Conservation (phyloP, 371 early-diverging fungal genomes). For the Funneliformis caledonium region DNA sequence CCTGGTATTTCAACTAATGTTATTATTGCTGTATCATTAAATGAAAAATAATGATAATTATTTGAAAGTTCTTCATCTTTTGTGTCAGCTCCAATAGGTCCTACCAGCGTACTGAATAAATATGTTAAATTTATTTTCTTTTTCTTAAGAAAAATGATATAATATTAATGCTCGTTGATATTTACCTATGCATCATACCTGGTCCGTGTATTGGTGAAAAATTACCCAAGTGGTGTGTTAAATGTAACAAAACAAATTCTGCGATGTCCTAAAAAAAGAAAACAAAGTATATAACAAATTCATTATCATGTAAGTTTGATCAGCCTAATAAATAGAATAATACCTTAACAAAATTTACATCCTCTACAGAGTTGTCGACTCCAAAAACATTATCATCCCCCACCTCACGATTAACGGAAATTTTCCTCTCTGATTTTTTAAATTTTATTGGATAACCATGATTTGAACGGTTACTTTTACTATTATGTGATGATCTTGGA, state of each 20-base stretch:
- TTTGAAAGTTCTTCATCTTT: constrained; percentile 34
- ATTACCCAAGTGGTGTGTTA: constrained; percentile 61
- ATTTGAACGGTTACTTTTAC: not conserved
- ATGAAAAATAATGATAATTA: constrained; percentile 46
- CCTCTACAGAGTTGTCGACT: constrained; percentile 20
- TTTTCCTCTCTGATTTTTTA: constrained; percentile 34
- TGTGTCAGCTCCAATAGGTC: not conserved
- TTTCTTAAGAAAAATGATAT: no score
- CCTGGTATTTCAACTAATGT: constrained; percentile 46
- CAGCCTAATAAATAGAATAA: not conserved
- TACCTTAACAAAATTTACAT: constrained; percentile 33
- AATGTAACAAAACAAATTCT: constrained; percentile 56
- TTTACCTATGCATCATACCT: constrained; percentile 52
- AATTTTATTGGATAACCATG: not conserved
- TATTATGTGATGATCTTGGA: not conserved
- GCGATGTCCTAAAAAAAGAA: constrained; percentile 53
- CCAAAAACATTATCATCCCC: constrained; percentile 37
- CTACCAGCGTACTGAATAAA: constrained; percentile 28
- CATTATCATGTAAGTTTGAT: not conserved
- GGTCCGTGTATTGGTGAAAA: constrained; percentile 61
- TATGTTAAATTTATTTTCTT: no score
- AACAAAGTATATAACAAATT: not conserved
- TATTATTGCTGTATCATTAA: constrained; percentile 50
- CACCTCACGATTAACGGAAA: not conserved
- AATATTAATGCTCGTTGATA: not conserved